Conservation (phyloP, 2,329 filamentous ascomycete species). For the Hymenoscyphus linearis region DNA sequence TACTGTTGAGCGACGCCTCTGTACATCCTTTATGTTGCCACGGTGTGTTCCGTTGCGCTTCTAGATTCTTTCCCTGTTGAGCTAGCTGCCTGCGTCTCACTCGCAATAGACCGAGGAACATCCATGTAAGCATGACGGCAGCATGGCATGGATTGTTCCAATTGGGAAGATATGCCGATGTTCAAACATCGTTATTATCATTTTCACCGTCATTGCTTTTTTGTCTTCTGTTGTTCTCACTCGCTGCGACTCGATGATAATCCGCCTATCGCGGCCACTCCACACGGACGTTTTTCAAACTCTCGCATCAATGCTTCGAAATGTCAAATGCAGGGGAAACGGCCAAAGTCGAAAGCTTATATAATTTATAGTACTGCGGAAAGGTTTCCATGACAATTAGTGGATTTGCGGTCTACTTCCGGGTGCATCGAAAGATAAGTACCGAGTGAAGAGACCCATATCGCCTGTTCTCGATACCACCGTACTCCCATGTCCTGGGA, state of each 20-base stretch:
- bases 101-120: neutral
- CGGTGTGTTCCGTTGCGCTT: neutral
- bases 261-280: no score
- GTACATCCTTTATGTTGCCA: neutral
- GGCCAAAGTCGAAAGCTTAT: conserved; percentile 7
- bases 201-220: no score
- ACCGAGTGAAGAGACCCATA: no score
- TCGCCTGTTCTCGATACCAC: no score
- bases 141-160: no score
- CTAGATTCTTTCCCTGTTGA: neutral
- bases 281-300: no score
- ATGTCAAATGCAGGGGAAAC: neutral
- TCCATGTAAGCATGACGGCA: neutral
- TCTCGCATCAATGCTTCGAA: no score
- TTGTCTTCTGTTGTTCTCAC: no score
- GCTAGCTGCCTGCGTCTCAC: neutral
- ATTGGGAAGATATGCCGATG: no score
- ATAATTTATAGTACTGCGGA: conserved; percentile 9
- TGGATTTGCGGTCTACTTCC: conserved; percentile 12
- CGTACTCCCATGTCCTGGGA: no score
- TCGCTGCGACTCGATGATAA: no score
- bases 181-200: no score
- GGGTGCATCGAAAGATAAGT: conserved; percentile 5
- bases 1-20: neutral
- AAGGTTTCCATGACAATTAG: conserved; percentile 21